Percentiles rank a stretch among this genome's conserved stretches.
Conservation (phyloP, 371 early-diverging fungal species). For the Mortierella sp. region DNA sequence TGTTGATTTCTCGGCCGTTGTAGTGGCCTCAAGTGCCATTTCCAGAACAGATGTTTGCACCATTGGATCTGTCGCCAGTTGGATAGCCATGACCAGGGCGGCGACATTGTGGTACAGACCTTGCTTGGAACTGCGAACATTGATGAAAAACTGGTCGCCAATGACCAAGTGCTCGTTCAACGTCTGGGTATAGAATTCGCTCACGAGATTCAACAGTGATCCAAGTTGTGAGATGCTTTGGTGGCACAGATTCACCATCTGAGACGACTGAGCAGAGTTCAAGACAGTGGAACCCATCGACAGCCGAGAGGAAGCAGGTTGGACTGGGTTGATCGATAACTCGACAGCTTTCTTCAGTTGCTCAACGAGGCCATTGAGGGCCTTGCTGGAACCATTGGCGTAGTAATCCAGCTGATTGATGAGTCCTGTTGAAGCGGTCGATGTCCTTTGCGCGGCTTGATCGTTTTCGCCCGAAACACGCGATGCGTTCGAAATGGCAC, state of each 20-base stretch:
- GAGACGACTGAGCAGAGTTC: conserved; percentile 51
- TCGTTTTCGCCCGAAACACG: conserved; percentile 18
- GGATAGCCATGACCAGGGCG: conserved; percentile 72
- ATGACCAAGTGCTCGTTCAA: conserved; percentile 51
- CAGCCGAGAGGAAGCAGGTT: conserved; percentile 25
- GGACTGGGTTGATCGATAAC: conserved; percentile 4
- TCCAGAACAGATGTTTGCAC: conserved; percentile 48
- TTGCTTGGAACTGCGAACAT: conserved; percentile 74
- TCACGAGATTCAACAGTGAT: conserved; percentile 41
- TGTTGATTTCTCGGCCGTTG: conserved; percentile 36
- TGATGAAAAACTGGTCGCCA: conserved; percentile 58
- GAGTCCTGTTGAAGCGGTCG: conserved; percentile 7
- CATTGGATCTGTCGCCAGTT: conserved; percentile 66
- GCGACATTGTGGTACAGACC: conserved; percentile 75
- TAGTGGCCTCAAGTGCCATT: conserved; percentile 42
- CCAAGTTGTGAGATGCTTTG: conserved; percentile 49
- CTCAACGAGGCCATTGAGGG: conserved; percentile 15
- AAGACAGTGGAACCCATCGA: conserved; percentile 35
- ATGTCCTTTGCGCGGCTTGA: background rate
- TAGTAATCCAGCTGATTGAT: conserved; percentile 40
- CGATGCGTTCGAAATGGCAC: conserved; percentile 29
- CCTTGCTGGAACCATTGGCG: conserved; percentile 37
- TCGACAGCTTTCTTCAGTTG: conserved; percentile 42
- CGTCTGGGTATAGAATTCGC: conserved; percentile 51
- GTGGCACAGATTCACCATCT: conserved; percentile 50